Evolutionary conservation across 306 rosid genomes (phyloP).

Genomic region (Senna siamea): DNA sequence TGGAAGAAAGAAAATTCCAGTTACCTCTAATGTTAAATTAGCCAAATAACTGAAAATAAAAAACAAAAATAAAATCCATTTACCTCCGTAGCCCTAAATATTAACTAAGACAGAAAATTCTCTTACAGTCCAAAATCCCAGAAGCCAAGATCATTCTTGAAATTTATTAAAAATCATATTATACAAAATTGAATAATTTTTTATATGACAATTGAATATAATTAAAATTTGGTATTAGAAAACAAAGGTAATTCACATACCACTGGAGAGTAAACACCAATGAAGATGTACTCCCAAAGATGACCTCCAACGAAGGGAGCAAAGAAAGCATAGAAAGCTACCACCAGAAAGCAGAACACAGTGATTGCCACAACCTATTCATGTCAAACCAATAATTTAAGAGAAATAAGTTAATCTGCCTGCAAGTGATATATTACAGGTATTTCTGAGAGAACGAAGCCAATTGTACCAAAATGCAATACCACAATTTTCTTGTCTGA

Average conservation of each 20-base stretch:
- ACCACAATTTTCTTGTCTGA: too few relatives aligned
- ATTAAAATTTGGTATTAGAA: neutral
- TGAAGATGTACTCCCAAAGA: conserved; percentile 22
- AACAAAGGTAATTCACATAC: conserved; percentile 4
- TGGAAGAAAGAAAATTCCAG: too few relatives aligned
- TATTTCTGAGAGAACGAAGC: conserved; percentile 4
- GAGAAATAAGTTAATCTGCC: conserved; percentile 30
- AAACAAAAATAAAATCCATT: neutral
- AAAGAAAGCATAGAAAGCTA: conserved; percentile 24
- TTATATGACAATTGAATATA: neutral
- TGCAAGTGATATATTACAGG: conserved; percentile 33
- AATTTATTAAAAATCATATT: neutral
- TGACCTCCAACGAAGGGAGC: conserved; percentile 17
- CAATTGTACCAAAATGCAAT: neutral
- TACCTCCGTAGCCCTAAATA: neutral
- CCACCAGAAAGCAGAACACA: conserved; percentile 28
- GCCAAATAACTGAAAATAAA: neutral
- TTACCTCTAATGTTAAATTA: neutral
- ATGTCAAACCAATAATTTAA: neutral
- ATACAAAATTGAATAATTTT: neutral
- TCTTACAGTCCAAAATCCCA: neutral
- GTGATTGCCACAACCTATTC: conserved; percentile 28
- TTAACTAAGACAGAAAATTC: neutral
- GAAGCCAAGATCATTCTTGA: neutral
- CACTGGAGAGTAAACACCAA: conserved; percentile 23